Conservation (phyloP, 306 rosid species). For the Lagenaria siceraria region DNA sequence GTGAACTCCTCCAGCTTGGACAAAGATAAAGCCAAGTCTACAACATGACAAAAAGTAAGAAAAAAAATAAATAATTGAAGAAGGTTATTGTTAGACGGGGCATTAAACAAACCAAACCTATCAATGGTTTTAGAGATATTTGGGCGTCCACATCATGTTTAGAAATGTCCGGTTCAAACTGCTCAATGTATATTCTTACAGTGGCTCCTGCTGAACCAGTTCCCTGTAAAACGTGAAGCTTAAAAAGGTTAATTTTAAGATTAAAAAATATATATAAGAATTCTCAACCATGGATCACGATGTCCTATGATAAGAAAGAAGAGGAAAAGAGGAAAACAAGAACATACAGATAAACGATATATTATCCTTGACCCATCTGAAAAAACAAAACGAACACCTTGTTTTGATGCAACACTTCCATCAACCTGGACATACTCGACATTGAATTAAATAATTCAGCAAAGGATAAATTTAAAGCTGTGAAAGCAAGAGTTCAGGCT, state of each 20-base stretch:
- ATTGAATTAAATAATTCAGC: conserved; percentile 8
- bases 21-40: conserved; percentile 77
- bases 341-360: conserved; percentile 80
- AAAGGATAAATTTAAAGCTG: not conserved
- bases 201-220: conserved; percentile 99
- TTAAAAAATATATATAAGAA: not conserved
- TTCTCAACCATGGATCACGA: not conserved
- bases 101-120: conserved; percentile 55
- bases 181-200: conserved; percentile 78
- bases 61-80: not conserved
- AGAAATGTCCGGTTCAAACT: conserved; percentile 65
- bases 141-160: conserved; percentile 88
- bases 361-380: conserved; percentile 94
- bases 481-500: not conserved
- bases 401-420: conserved; percentile 77
- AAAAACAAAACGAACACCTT: conserved; percentile 89
- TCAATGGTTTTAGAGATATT: conserved; percentile 65
- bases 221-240: conserved; percentile 36
- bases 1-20: conserved; percentile 88
- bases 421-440: conserved; percentile 45
- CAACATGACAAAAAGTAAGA: conserved; percentile 8
- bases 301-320: not conserved
- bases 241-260: not conserved
- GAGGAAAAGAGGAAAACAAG: not conserved
- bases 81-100: not conserved